phyloP scores from a whole-genome alignment of 768 basidiomycete genomes.

The Leucocoprinus birnbaumii region DNA sequence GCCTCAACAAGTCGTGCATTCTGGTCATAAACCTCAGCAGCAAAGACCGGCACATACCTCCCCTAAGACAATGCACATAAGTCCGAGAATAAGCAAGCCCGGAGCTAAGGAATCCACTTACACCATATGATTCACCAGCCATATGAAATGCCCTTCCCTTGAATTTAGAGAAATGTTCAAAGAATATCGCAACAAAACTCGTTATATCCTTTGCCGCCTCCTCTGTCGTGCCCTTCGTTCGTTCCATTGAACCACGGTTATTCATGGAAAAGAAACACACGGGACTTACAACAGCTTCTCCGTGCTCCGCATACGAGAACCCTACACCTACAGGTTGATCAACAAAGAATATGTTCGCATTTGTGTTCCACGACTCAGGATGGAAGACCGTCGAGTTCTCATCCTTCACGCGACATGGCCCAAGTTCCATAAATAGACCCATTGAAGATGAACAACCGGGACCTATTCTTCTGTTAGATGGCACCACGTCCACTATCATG shows the following conservation, averaged over 20 bases:
- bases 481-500: not conserved
- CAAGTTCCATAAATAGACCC: conserved; percentile 72
- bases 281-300: conserved; percentile 55
- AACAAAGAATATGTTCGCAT: conserved; percentile 62
- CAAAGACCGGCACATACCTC: conserved; percentile 72
- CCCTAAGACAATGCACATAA: conserved; percentile 37
- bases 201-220: conserved; percentile 71
- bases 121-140: conserved; percentile 77
- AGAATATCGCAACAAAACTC: conserved; percentile 69
- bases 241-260: not conserved
- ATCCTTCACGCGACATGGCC: conserved; percentile 66
- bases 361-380: conserved; percentile 64
- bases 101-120: conserved; percentile 26
- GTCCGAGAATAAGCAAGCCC: conserved; percentile 1
- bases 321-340: conserved; percentile 63
- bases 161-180: conserved; percentile 70
- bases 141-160: conserved; percentile 65
- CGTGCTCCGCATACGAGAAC: conserved; percentile 65
- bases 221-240: conserved; percentile 52
- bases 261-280: not conserved
- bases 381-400: conserved; percentile 50
- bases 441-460: conserved; percentile 42
- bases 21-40: conserved; percentile 72
- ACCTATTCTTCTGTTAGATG: conserved; percentile 23
- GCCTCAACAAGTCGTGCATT: conserved; percentile 52